A percentile compares a stretch with the other conserved stretches of the same genome.
Evolutionary conservation across 208 protist genomes (phyloP).

Genomic region (Acanthamoeba lugdunensis): DNA sequence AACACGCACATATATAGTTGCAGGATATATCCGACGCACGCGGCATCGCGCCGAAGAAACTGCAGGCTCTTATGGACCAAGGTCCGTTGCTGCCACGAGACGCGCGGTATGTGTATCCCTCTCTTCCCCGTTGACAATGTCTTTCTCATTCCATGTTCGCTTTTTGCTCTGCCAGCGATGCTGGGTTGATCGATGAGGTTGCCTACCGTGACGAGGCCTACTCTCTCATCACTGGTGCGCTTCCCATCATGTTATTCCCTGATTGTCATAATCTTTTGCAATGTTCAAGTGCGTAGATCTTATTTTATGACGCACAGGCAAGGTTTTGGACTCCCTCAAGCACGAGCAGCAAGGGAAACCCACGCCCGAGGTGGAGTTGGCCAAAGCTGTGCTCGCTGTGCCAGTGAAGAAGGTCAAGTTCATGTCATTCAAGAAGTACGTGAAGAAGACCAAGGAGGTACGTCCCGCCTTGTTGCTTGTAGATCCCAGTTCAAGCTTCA

Average conservation of each 20-base stretch:
- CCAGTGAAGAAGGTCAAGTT: not conserved
- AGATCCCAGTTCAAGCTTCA: not conserved
- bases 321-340: not conserved
- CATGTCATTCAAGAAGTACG: conserved; percentile 63
- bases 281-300: not conserved
- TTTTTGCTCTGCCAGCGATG: not conserved
- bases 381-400: not conserved
- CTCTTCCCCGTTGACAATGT: not conserved
- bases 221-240: not conserved
- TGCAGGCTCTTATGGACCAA: conserved; percentile 34
- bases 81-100: conserved; percentile 17
- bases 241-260: not conserved
- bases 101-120: not conserved
- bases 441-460: conserved; percentile 38
- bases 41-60: not conserved
- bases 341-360: not conserved
- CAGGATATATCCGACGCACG: not conserved
- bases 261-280: no score
- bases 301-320: not conserved
- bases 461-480: not conserved
- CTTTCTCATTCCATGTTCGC: not conserved
- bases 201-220: conserved; percentile 35
- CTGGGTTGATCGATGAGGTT: conserved; percentile 22
- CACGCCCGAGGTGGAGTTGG: not conserved
- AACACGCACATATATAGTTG: not conserved